These are phyloP conservation scores for Rosellinia necatrix DNA, from an alignment of 2,329 filamentous ascomycete species.

Conservation along the genomic window DNA sequence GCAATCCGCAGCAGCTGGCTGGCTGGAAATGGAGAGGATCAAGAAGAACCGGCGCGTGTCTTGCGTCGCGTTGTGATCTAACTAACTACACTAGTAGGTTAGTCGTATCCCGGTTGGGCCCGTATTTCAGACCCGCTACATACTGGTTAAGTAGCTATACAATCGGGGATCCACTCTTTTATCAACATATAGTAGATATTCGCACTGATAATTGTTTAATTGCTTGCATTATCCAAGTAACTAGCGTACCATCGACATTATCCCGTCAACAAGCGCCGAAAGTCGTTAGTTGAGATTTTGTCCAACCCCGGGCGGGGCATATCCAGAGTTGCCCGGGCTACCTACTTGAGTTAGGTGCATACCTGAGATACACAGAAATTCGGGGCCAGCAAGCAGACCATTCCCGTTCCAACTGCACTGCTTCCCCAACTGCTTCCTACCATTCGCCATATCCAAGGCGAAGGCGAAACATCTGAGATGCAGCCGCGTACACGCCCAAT, in stretches of 20 bases:
- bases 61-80: no score
- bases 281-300: no score
- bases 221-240: slow-evolving; percentile 16
- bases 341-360: no score
- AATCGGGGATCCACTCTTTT: not conserved
- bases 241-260: not conserved
- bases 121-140: no score
- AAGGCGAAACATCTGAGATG: slow-evolving; percentile 9
- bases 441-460: no score
- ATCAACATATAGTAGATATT: not conserved
- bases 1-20: not conserved
- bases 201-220: slow-evolving; percentile 18
- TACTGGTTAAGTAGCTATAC: no score
- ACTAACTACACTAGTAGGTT: no score
- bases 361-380: not conserved
- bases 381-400: not conserved
- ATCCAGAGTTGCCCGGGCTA: no score
- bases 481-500: slow-evolving; percentile 52
- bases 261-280: not conserved
- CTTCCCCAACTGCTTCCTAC: not conserved
- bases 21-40: slow-evolving; percentile 10
- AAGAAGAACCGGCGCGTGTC: no score
- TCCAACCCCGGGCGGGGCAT: no score
- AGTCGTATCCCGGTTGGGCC: no score
- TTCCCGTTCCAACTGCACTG: no score